Evolutionary conservation across 1,284 basidiomycete genomes (phyloP), one percentile per base, ranked within the genome.

Genomic region (Calocybe gambosa): DNA sequence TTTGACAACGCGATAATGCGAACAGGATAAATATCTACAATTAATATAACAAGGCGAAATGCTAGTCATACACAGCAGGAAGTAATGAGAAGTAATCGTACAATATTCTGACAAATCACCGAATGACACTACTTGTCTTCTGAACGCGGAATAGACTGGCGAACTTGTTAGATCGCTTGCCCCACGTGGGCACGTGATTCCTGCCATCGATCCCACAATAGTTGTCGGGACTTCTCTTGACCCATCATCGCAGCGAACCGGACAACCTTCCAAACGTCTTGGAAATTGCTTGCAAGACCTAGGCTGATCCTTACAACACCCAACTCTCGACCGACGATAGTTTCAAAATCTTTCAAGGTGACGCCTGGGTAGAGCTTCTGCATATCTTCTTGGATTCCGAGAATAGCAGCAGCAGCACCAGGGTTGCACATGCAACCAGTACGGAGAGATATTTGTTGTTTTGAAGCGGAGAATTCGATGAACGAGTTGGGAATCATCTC

Each of bases 401-500:
- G 71, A 4, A 88, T 66, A 2, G 80, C 75, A 0, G 85, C 80
- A 0, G 85, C 84, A 9, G 80, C 87, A 5, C 88, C 88, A 3
- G 88, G 85, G 52, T 90, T 90, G 58, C 89, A 91, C 75, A 91
- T 83, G 59, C 88, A 90, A 0, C 88, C 88, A 1, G 87, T 87
- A 35, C 88, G 78, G 13, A 91, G 65, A 9, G 86, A 86, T 50
- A 91, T 81, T 45, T 71, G 75, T 45, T 75, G 70, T 43, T 65
- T 68, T 5, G 83, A 74, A 0, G 88, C 84, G 1, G 80, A 74
- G 50, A 80, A 69, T 54, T 86, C 84, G 54, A 89, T 71, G 58
- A 85, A 83, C 1, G 79, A 78, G 54, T 82, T 81, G 0, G 85
- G 78, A 3, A 89, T 63, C 66, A 81, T 77, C 34, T 77, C 72